Base-by-base conservation (phyloP, 148 eudicot species). In the Silene uniflora region DNA sequence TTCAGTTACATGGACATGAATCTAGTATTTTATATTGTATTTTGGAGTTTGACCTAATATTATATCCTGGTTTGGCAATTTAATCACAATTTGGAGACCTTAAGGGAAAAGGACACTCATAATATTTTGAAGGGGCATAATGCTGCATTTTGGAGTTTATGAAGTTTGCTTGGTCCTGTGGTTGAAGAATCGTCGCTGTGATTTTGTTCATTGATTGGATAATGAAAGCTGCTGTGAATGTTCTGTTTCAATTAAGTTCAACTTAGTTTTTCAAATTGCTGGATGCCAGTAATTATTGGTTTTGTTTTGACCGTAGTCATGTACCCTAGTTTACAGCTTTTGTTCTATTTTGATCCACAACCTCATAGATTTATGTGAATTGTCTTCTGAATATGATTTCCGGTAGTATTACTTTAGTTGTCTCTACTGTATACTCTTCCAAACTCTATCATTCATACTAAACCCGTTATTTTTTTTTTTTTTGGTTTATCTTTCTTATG, bases 201-300 rank as follows among this genome's bases (percentile, higher is more conserved):
- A 11, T 46, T 21, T 11, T 68, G 29, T 68, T 68, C 72, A 42
- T 68, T 68, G 29, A 42, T 68, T 68, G 56, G 56, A 46, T 44
- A 19, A 44, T 22, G 44, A 10, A 68, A 42, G 9, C 4, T 66
- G 27, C 44, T 68, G 44, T 46, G 18, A 68, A 10, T 68, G 24
- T 19, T 14, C 10, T 10, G 2, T 44, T 68, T 10, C 23, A 39
- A 35, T 16, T 8, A 42, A 46, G 12, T 44, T 68, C 56, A 44
- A 44, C 25, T 46, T 44, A 5, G 19, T 44, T 68, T 11, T 44
- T 10, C 22, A 21, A 46, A 44, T 68, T 68, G 72, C 72, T 42
- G 25, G 72, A 42, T 44, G 11, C n/a, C 27, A 44, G 27, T 44
- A 68, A 18, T 29, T 17, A 32, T 66, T 35, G 47, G 17, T 29